Base-by-base conservation (phyloP, 1,284 basidiomycete species). In the Cutaneotrichosporon mucoides region DNA sequence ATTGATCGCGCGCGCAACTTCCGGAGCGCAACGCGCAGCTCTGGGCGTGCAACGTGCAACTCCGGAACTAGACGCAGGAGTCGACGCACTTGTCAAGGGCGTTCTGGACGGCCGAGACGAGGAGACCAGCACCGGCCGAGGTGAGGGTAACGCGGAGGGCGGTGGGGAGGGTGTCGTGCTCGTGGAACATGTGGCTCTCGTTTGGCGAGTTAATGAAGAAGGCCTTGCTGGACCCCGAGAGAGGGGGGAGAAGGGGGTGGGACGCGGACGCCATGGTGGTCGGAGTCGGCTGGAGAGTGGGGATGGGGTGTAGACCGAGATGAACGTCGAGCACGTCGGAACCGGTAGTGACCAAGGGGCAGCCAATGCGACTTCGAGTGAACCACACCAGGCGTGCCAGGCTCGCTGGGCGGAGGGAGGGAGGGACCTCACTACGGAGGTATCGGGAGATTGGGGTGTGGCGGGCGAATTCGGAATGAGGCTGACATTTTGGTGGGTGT, bases 91-190 rank as follows among this genome's bases (percentile, higher is more conserved):
- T 83, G 53, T 86, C 84, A 64, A 95, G 79, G 46, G 92, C 87
- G 82, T 93, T 93, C 79, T 92, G 90, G 45, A 92, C 82, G 24
- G 88, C 82, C 70, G 88, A 89, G 76, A 90, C 84, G 73, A 92
- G 82, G 61, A 86, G 81, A 48, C 91, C 91, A 57, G 90, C 85
- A 59, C 82, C 84, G 45, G 84, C 88, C 57, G 84, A 84, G 73
- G 90, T 86, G 13, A 88, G 77, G 43, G 85, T 88, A 44, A 85
- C 81, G 13, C 79, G 80, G 8, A 85, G 81, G 35, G 88, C 86
- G 68, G 68, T 59, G 35, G 59, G 57, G 57, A 77, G 59, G 7
- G 71, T 66, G 36, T 66, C 57, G 52, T 76, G 70, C 34, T 70
- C 69, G 61, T 75, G 73, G 67, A 71, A 79, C 12, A 66, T 46